Base-by-base conservation (phyloP, 768 basidiomycete genomes). In the Amanita pseudoporphyria region DNA sequence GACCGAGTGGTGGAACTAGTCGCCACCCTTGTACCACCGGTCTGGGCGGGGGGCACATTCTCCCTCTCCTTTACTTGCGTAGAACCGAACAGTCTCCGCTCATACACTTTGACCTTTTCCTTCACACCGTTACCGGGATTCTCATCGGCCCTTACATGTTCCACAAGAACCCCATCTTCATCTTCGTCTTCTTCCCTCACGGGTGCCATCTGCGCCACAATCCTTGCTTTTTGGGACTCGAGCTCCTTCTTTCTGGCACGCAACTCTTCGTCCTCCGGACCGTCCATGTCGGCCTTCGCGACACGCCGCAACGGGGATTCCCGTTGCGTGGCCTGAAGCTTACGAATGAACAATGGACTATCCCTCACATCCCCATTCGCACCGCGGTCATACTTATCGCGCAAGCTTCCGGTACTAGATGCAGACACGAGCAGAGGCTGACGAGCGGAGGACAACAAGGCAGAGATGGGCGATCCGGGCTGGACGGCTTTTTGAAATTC, bases 401-500 rank as follows among this genome's bases (percentile, higher is more conserved):
- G 41, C 1, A 39, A 10, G 16, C 24, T 41, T 24, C 47, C 47
- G 2, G 49, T 42, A 13, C 41, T 60, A 14, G 65, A 70, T 18
- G 71, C 74, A 16, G 73, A 74, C 66, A 92, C 85, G 44, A 95
- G 69, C 35, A 96, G 71, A 0, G 93, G 93, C 63, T 92, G 88
- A 51, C 85, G 76, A 5, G 93, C 93, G 2, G 90, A 92, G 56
- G 79, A 85, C 57, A 99, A 76, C 43, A 99, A 68, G 2, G 89
- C 90, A 24, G 89, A 88, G 52, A 99, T 94, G 0, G 96, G 96
- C 53, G 86, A 89, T 37, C 89, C 92, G 5, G 94, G 95, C 60
- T 93, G 90, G 1, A 98, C 89, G 1, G 93, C 96, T 59, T 86
- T 84, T 70, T 87, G 85, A 82, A 98, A 97, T 64, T 98, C 96